Evolutionary conservation across 2,329 filamentous ascomycete genomes (phyloP).

Genomic region (Beauveria medogensis): DNA sequence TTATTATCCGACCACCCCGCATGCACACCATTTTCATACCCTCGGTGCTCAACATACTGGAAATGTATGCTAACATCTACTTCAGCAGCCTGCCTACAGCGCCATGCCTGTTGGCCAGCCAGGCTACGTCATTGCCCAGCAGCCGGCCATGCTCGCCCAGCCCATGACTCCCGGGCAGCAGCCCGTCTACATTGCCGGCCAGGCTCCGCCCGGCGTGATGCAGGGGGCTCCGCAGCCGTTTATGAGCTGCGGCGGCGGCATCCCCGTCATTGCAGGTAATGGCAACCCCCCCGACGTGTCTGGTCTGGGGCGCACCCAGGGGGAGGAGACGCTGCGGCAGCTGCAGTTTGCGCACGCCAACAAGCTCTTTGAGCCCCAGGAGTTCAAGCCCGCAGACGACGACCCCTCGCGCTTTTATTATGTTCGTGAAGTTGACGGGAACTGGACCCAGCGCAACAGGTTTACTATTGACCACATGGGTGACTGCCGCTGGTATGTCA

Average conservation of each 20-base stretch:
- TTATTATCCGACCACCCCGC: neutral
- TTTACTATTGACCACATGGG: constrained; percentile 52
- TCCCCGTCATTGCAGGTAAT: constrained; percentile 35
- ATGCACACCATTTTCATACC: neutral
- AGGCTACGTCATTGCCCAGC: constrained; percentile 25
- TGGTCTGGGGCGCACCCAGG: constrained; percentile 42
- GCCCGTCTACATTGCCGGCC: constrained; percentile 24
- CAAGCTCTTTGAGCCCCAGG: constrained; percentile 48
- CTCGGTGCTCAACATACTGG: neutral
- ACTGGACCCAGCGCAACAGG: constrained; percentile 51
- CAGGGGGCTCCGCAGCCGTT: constrained; percentile 8
- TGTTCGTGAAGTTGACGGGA: constrained; percentile 51
- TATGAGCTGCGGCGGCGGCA: constrained; percentile 11
- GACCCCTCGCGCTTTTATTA: constrained; percentile 54
- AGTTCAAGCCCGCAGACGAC: constrained; percentile 55
- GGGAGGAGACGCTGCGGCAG: constrained; percentile 39
- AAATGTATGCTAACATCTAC: constrained; percentile 11
- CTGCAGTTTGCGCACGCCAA: constrained; percentile 41
- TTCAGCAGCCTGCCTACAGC: constrained; percentile 25
- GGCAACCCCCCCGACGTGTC: constrained; percentile 39
- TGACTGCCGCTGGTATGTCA: constrained; percentile 51
- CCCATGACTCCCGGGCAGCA: constrained; percentile 17
- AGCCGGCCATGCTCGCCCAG: constrained; percentile 21
- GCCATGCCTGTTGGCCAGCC: constrained; percentile 22
- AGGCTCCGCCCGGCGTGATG: neutral